These are phyloP conservation scores for Metschnikowia bowlesiae DNA, from an alignment of 805 yeast genomes.

Conservation along the genomic window DNA sequence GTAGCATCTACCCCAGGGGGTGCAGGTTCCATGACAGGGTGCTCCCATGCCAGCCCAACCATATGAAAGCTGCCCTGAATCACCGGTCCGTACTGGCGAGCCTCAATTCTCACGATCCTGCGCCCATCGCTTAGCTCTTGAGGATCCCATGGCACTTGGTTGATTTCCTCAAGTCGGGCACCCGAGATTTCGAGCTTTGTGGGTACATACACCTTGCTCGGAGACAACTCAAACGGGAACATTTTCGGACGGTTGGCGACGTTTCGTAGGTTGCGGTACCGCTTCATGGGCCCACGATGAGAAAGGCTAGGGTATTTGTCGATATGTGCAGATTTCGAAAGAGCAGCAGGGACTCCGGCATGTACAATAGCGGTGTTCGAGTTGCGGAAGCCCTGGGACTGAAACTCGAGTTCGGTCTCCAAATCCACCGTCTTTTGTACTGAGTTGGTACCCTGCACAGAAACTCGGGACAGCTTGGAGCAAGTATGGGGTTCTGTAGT, in stretches of 20 bases:
- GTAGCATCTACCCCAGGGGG: conserved; percentile 45
- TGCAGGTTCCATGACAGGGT: conserved; percentile 38
- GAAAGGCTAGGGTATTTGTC: not conserved
- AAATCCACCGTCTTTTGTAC: not conserved
- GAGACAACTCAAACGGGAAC: not conserved
- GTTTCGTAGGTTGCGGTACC: conserved; percentile 2
- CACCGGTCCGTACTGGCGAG: conserved; percentile 45
- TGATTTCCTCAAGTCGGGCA: conserved; percentile 45
- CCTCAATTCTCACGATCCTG: conserved; percentile 54
- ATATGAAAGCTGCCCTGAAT: conserved; percentile 48
- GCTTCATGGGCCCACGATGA: not conserved
- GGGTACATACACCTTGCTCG: conserved; percentile 27
- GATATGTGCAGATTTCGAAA: not conserved
- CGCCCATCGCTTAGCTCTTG: conserved; percentile 47
- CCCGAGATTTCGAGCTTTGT: conserved; percentile 44
- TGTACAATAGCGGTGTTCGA: not conserved
- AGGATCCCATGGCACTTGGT: conserved; percentile 48
- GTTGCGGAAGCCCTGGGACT: not conserved
- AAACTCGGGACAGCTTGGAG: not conserved
- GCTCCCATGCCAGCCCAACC: conserved; percentile 44
- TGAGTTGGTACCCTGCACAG: not conserved
- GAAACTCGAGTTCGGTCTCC: not conserved
- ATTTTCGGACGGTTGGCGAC: conserved; percentile 1
- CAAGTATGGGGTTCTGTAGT: not conserved
- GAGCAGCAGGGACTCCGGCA: not conserved